Percentiles rank a stretch among this genome's conserved stretches.
Conservation (phyloP, 2,329 filamentous ascomycete species). For the Hirsutella rhossiliensis region DNA sequence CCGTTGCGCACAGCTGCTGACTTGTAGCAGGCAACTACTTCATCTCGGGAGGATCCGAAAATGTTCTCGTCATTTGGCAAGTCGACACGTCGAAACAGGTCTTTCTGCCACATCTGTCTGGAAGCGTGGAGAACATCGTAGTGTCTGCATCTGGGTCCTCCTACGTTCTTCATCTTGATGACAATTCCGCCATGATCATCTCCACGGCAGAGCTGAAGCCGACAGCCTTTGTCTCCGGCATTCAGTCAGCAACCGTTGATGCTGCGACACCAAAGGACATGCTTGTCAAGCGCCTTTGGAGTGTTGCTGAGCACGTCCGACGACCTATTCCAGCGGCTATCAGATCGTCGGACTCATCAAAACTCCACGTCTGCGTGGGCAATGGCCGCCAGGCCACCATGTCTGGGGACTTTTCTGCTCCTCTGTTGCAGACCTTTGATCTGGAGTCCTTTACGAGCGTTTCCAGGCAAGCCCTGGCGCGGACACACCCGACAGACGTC, state of each 20-base stretch:
- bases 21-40: conserved; percentile 65
- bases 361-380: conserved; percentile 56
- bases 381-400: conserved; percentile 45
- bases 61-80: conserved; percentile 85
- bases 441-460: conserved; percentile 66
- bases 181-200: conserved; percentile 84
- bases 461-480: conserved; percentile 75
- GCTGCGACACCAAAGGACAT: conserved; percentile 38
- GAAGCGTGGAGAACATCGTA: conserved; percentile 71
- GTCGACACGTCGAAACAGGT: conserved; percentile 74
- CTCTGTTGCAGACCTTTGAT: conserved; percentile 73
- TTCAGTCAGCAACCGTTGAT: conserved; percentile 53
- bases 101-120: conserved; percentile 80
- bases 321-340: conserved; percentile 47
- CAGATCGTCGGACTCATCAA: conserved; percentile 49
- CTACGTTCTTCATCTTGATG: conserved; percentile 75
- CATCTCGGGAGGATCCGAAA: conserved; percentile 85
- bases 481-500: conserved; percentile 75
- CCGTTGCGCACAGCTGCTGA: conserved; percentile 14
- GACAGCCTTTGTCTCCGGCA: conserved; percentile 69
- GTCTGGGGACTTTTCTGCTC: conserved; percentile 39
- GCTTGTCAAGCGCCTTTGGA: conserved; percentile 39
- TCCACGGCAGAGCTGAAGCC: conserved; percentile 84
- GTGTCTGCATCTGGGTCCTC: conserved; percentile 69
- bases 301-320: conserved; percentile 27